phyloP scores from a whole-genome alignment of 768 basidiomycete genomes.

The Panaeolus papilionaceus region DNA sequence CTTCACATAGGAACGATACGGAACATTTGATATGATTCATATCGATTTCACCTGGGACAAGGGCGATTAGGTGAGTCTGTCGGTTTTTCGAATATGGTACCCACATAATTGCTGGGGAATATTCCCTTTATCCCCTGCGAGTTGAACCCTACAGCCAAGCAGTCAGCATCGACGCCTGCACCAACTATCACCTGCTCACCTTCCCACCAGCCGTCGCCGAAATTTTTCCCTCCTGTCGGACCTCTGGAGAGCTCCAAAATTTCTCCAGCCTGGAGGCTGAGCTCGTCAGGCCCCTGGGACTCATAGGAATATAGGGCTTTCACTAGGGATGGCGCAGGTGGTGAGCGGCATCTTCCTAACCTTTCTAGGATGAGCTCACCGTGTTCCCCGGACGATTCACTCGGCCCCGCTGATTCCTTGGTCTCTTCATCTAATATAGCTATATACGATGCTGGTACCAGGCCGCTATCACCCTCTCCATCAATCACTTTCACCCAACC shows the following conservation, averaged over 20 bases:
- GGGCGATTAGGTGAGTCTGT: constrained; percentile 18
- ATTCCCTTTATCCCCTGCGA: constrained; percentile 71
- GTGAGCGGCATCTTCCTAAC: constrained; percentile 12
- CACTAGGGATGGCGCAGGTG: constrained; percentile 49
- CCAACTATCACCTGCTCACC: constrained; percentile 46
- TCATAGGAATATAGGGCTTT: constrained; percentile 83
- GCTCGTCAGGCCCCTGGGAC: constrained; percentile 76
- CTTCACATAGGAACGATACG: constrained; percentile 9
- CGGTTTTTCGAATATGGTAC: constrained; percentile 33
- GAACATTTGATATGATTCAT: constrained; percentile 30
- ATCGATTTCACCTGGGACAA: constrained; percentile 54
- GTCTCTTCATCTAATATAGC: constrained; percentile 42
- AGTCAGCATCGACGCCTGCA: constrained; percentile 21
- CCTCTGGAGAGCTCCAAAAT: constrained; percentile 69
- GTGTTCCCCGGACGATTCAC: constrained; percentile 48
- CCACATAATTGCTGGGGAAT: constrained; percentile 89
- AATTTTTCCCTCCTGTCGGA: constrained; percentile 64
- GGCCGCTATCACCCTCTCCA: constrained; percentile 62
- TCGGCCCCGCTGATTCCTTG: constrained; percentile 24
- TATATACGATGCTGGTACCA: constrained; percentile 88
- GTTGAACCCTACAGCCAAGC: constrained; percentile 57
- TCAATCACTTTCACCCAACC: constrained; percentile 85
- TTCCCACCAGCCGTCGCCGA: constrained; percentile 89
- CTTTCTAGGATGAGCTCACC: constrained; percentile 47
- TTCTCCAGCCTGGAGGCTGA: constrained; percentile 66